Conservation (phyloP, 2,329 filamentous ascomycete genomes). For the Epichloe gansuensis region DNA sequence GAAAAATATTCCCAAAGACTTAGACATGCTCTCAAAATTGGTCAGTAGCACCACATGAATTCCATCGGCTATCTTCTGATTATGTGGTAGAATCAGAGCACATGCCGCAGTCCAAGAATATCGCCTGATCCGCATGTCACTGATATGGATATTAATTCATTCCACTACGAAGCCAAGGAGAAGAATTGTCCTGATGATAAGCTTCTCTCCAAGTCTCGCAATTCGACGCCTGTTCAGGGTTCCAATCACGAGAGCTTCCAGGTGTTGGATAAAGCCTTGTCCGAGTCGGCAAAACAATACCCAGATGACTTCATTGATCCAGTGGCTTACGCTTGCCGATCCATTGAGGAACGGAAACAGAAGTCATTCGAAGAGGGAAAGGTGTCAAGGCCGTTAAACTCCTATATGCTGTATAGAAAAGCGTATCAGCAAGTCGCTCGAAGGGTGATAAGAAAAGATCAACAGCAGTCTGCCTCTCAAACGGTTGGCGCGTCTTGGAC, state of each 20-base stretch:
- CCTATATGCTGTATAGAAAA: constrained; percentile 95
- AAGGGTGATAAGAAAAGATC: constrained; percentile 75
- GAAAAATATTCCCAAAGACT: not conserved
- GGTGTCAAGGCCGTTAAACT: constrained; percentile 79
- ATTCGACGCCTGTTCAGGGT: not conserved
- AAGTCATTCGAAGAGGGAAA: constrained; percentile 24
- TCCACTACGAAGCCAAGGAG: not conserved
- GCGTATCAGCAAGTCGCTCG: constrained; percentile 74
- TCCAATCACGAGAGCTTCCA: not conserved
- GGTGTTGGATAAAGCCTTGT: constrained; percentile 5
- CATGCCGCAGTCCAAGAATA: not conserved
- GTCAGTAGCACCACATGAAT: not conserved
- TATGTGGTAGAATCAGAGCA: not conserved
- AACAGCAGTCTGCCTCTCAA: constrained; percentile 84
- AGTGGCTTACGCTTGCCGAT: constrained; percentile 3
- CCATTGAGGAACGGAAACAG: constrained; percentile 4
- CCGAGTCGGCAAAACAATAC: constrained; percentile 1
- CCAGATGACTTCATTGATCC: constrained; percentile 1
- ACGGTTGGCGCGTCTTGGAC: constrained; percentile 78
- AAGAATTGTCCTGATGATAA: not conserved
- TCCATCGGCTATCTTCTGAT: not conserved
- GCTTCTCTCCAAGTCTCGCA: not conserved
- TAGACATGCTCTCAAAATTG: not conserved
- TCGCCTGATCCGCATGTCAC: not conserved
- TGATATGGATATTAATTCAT: not conserved